These are phyloP conservation scores for Euphrasia arctica DNA, from an alignment of 305 asterid species.

Conservation along the genomic window DNA sequence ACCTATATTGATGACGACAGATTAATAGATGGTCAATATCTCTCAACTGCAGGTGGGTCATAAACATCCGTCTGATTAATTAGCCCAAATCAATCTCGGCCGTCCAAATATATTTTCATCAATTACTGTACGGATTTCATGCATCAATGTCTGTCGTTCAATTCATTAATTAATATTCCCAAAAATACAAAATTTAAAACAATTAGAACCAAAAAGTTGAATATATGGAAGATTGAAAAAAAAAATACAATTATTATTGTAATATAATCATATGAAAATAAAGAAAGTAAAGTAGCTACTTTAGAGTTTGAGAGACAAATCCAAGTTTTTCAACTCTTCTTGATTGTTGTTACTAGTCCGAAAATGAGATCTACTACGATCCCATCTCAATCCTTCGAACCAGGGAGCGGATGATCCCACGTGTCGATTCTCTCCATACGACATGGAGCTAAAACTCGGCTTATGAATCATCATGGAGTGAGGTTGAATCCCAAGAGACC, in stretches of 20 bases:
- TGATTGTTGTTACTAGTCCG: constrained; percentile 25
- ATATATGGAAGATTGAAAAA: too few relatives aligned
- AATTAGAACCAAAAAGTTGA: neutral
- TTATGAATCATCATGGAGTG: constrained; percentile 65
- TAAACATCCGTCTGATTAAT: constrained; percentile 15
- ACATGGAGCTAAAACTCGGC: constrained; percentile 21
- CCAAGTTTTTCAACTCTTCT: constrained; percentile 54
- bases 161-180: constrained; percentile 6
- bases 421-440: neutral
- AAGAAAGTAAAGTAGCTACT: neutral
- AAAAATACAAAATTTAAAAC: neutral
- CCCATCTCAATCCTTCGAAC: constrained; percentile 46
- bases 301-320: constrained; percentile 65
- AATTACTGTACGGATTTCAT: constrained; percentile 23
- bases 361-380: constrained; percentile 26
- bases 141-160: constrained; percentile 15
- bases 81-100: constrained; percentile 17
- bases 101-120: constrained; percentile 16
- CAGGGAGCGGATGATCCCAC: constrained; percentile 32
- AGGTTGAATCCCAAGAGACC: constrained; percentile 64
- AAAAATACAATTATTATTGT: neutral
- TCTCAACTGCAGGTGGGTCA: constrained; percentile 52
- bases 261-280: neutral
- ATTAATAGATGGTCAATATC: constrained; percentile 52
- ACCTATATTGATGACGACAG: constrained; percentile 36